Percentiles rank a stretch among this genome's conserved stretches.
Conservation (phyloP, 139 green algal genomes). For the Cymbomonas tetramitiformis region DNA sequence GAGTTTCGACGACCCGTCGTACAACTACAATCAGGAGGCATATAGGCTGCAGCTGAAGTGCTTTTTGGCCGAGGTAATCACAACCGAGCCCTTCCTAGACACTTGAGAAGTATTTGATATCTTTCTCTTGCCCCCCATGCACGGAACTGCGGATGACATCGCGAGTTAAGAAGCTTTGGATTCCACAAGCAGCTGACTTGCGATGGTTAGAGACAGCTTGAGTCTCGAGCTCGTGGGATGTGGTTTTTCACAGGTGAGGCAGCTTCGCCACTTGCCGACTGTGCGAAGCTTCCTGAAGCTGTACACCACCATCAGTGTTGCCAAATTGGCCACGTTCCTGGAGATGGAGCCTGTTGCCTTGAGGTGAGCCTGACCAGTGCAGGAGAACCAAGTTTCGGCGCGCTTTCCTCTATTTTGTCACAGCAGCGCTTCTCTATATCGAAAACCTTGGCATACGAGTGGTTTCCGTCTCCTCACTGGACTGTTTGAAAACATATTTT, state of each 20-base stretch:
- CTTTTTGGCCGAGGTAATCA: constrained; percentile 61
- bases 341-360: constrained; percentile 55
- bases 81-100: too few relatives aligned
- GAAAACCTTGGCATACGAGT: neutral
- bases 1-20: constrained; percentile 34
- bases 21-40: constrained; percentile 72
- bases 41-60: constrained; percentile 73
- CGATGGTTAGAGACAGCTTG: too few relatives aligned
- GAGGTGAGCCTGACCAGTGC: constrained; percentile 16
- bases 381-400: neutral
- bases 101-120: too few relatives aligned
- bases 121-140: neutral
- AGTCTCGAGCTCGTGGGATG: too few relatives aligned
- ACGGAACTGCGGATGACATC: neutral
- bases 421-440: constrained; percentile 17
- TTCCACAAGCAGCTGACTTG: too few relatives aligned
- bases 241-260: constrained; percentile 37
- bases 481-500: neutral
- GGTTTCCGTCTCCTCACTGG: neutral
- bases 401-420: constrained; percentile 3
- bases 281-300: constrained; percentile 78
- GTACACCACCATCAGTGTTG: constrained; percentile 70
- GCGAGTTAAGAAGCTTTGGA: too few relatives aligned
- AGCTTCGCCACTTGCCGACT: constrained; percentile 42
- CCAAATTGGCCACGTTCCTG: constrained; percentile 75